Percentiles rank a stretch among this genome's conserved stretches.
Conservation (phyloP, 805 yeast genomes). For the Monosporozyma siamensis region DNA sequence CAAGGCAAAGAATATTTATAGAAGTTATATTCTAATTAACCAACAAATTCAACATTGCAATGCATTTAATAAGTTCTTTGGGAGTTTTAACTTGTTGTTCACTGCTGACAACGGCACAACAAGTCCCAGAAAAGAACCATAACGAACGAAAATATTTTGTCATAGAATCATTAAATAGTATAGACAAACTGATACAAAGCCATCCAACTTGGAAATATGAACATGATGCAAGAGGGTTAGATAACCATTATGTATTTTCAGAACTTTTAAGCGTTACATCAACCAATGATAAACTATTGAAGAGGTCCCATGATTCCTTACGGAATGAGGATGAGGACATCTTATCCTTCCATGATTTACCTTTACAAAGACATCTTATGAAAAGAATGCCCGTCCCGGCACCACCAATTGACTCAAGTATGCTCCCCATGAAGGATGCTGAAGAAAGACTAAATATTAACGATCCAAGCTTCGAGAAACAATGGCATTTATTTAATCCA, state of each 20-base stretch:
- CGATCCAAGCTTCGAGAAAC: conserved; percentile 77
- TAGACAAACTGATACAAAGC: conserved; percentile 29
- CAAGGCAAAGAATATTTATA: no score
- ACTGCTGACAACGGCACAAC: conserved; percentile 2
- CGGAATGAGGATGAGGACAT: conserved; percentile 5
- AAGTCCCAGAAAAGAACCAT: conserved; percentile 42
- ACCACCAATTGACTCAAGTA: conserved; percentile 42
- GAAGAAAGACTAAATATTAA: conserved; percentile 47
- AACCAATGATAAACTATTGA: background rate
- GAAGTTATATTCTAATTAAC: no score
- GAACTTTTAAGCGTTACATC: conserved; percentile 19
- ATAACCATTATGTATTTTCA: conserved; percentile 61
- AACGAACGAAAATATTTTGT: conserved; percentile 48
- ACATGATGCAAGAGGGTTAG: conserved; percentile 52
- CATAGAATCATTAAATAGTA: conserved; percentile 40
- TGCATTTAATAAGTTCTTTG: background rate
- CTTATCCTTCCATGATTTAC: conserved; percentile 44
- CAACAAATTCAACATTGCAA: background rate
- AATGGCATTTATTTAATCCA: conserved; percentile 88
- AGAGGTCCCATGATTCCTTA: conserved; percentile 10
- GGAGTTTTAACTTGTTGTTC: background rate
- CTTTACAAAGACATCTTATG: conserved; percentile 39
- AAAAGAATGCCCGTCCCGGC: conserved; percentile 53
- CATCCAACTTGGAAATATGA: conserved; percentile 49
- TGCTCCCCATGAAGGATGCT: conserved; percentile 38